phyloP scores from a whole-genome alignment of 2,329 filamentous ascomycete genomes.

The Xylaria arbuscula region DNA sequence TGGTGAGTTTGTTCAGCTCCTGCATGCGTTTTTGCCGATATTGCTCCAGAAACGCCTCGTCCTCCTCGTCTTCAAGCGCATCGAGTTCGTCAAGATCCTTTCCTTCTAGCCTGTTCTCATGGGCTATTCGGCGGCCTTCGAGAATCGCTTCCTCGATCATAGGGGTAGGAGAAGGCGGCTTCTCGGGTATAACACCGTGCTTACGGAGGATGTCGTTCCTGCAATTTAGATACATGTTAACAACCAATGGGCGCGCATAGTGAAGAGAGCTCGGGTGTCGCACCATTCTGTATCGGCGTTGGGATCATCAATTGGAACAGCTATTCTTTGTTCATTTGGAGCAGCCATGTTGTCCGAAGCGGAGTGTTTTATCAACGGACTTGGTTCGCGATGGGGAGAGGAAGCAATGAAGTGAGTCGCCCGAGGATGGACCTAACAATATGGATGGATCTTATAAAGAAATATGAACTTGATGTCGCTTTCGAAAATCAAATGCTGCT shows the following conservation, averaged over 20 bases:
- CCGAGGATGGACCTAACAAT: not conserved
- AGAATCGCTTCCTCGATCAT: constrained; percentile 94
- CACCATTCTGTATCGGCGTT: constrained; percentile 99
- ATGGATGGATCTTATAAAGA: constrained; percentile 8
- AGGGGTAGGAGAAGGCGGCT: constrained; percentile 92
- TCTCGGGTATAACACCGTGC: constrained; percentile 97
- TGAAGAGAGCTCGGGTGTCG: constrained; percentile 17
- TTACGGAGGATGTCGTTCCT: constrained; percentile 99
- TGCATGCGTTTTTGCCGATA: constrained; percentile 90
- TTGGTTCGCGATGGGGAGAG: constrained; percentile 1
- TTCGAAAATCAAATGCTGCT: constrained; percentile 16
- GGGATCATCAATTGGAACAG: constrained; percentile 91
- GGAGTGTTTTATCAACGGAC: not conserved
- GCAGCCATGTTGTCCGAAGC: constrained; percentile 64
- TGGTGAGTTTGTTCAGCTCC: constrained; percentile 79
- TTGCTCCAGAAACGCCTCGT: constrained; percentile 87
- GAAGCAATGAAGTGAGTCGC: not conserved
- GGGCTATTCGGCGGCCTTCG: constrained; percentile 83
- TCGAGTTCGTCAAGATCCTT: constrained; percentile 95
- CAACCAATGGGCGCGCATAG: constrained; percentile 22
- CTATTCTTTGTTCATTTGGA: constrained; percentile 71
- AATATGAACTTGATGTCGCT: not conserved
- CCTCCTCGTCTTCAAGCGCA: constrained; percentile 94
- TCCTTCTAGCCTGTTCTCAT: constrained; percentile 92
- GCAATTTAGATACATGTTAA: constrained; percentile 29